These are phyloP conservation scores for Phoenix dactylifera DNA, from an alignment of 176 grass and related monocot species.

Conservation along the genomic window DNA sequence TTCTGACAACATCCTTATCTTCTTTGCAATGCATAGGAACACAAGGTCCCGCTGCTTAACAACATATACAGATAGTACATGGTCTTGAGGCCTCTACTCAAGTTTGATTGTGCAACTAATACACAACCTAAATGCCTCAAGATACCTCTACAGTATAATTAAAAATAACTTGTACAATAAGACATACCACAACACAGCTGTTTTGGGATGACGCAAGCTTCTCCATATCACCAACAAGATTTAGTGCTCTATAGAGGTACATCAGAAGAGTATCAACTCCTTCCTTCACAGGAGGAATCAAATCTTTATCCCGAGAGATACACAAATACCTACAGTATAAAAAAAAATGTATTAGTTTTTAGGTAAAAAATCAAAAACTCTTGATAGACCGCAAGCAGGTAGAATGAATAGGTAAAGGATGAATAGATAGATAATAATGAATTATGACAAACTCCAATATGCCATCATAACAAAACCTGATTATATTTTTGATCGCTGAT, in stretches of 20 bases:
- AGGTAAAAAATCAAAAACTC: not conserved
- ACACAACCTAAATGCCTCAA: conserved; percentile 8
- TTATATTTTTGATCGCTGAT: conserved; percentile 82
- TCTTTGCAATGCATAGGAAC: conserved; percentile 24
- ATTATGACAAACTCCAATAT: not conserved
- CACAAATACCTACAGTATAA: conserved; percentile 54
- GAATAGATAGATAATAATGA: too few relatives aligned
- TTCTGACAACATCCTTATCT: conserved; percentile 25
- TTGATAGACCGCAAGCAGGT: too few relatives aligned
- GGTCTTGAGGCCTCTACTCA: conserved; percentile 7
- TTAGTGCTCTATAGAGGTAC: conserved; percentile 95
- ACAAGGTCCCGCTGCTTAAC: conserved; percentile 4
- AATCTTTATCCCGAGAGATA: conserved; percentile 45
- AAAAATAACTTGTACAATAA: conserved; percentile 13
- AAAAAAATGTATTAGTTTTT: not conserved
- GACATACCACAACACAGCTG: conserved; percentile 74
- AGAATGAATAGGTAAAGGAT: too few relatives aligned
- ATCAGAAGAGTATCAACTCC: conserved; percentile 98
- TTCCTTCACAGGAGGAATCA: conserved; percentile 61
- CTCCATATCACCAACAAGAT: conserved; percentile 97
- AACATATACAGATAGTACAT: not conserved
- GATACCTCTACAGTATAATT: not conserved
- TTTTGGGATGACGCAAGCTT: conserved; percentile 89
- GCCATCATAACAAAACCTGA: conserved; percentile 55
- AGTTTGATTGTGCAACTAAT: not conserved